A percentile compares a stretch with the other conserved stretches of the same genome.
These are phyloP conservation scores for Populus nigra DNA, from an alignment of 345 rosid species.

Conservation along the genomic window DNA sequence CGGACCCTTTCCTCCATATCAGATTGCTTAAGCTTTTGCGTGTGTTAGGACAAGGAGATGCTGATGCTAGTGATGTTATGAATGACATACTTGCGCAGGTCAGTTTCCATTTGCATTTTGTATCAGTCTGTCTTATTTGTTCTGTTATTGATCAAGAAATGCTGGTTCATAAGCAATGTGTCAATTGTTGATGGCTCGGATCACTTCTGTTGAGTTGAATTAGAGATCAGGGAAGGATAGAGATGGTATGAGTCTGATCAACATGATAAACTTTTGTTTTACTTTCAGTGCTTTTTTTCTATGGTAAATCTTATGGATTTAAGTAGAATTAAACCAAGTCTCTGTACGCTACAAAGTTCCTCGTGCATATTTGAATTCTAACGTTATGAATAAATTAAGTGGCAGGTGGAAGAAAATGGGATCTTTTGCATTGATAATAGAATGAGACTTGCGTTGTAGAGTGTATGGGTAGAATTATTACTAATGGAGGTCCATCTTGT, in stretches of 20 bases:
- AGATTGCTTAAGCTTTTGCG: constrained; percentile 87
- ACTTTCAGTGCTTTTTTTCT: background rate
- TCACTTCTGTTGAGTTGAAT: background rate
- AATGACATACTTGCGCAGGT: constrained; percentile 99
- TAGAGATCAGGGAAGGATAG: background rate
- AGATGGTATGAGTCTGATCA: background rate
- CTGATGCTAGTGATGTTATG: constrained; percentile 92
- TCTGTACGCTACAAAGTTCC: background rate
- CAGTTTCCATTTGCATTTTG: constrained; percentile 25
- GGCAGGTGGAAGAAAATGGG: background rate
- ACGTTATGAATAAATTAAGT: background rate
- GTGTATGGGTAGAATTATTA: background rate
- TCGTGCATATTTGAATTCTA: background rate
- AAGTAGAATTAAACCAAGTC: background rate
- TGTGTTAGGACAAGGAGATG: constrained; percentile 90
- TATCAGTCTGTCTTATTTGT: constrained; percentile 2
- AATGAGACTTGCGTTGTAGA: background rate
- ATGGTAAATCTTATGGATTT: background rate
- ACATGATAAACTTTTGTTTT: background rate
- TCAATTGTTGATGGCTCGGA: background rate
- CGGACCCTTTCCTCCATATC: constrained; percentile 98
- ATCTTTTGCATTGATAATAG: background rate
- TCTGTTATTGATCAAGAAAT: background rate
- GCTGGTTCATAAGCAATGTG: background rate
- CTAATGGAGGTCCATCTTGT: background rate